Evolutionary conservation across 768 basidiomycete species (phyloP), one percentile per base, ranked within the genome.

Genomic region (Psilocybe azurescens): DNA sequence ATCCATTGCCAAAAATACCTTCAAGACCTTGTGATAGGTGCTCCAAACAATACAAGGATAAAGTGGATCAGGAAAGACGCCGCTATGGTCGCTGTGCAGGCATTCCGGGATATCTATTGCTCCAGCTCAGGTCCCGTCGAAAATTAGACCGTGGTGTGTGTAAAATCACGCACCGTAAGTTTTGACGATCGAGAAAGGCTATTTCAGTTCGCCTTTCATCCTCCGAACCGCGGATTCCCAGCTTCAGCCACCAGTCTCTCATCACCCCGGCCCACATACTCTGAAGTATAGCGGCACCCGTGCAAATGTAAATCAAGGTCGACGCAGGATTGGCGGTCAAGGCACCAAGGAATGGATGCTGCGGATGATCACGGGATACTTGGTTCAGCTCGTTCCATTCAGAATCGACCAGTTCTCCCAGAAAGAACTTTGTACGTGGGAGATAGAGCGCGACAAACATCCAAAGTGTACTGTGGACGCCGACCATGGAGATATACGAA

Each of bases 221-320:
- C 39, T 79, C 73, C 3, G 80, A 73, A 7, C 81, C 80, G 33
- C 79, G 72, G 39, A 79, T 60, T 0, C 72, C 65, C 48, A 77
- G 74, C 16, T 79, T 78, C 13, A 83, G 78, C 70, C 77, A 82
- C 89, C 88, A 91, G 24, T 75, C 69, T 60, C 86, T 78, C 65
- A 93, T 69, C 80, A 85, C 89, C 3, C 83, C 83, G 1, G 83
- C 88, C 90, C 92, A 95, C 88, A 89, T 92, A 9, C 77, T 75
- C 67, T 90, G 82, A 38, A 91, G 69, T 2, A 90, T 60, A 3
- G 72, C 66, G 1, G 82, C 79, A 1, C 91, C 93, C 0, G 74
- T 63, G 53, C 82, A 82, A 41, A 87, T 74, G 76, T 86, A 92
- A 4, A 76, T 60, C 57, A 91, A 72, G 0, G 91, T 92, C 39